These are phyloP conservation scores for Thinopyrum elongatum DNA, from an alignment of 176 grass and related monocot genomes.

Conservation along the genomic window DNA sequence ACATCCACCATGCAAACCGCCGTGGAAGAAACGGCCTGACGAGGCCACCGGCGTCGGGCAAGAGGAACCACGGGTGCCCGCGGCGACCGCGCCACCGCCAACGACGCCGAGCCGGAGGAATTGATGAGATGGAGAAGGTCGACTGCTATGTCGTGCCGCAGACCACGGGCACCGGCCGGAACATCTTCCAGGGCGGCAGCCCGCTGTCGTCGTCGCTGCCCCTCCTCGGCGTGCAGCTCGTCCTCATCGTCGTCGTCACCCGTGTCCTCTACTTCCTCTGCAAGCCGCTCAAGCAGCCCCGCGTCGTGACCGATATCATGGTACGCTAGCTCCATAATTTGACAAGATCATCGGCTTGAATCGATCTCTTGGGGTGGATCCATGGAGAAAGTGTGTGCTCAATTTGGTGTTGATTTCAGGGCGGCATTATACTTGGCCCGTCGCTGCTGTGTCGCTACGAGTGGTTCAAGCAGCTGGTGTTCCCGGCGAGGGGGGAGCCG, in stretches of 20 bases:
- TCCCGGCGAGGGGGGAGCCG: constrained; percentile 63
- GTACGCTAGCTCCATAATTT: constrained; percentile 15
- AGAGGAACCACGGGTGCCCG: not conserved
- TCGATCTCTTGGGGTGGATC: not conserved
- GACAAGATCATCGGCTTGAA: not conserved
- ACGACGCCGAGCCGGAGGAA: not conserved
- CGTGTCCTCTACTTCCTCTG: constrained; percentile 64
- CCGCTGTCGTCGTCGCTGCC: constrained; percentile 59
- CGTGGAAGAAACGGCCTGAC: constrained; percentile 23
- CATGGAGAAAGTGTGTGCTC: not conserved
- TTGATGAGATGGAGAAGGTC: constrained; percentile 32
- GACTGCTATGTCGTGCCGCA: constrained; percentile 39
- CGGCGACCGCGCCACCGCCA: not conserved
- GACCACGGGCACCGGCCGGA: constrained; percentile 26
- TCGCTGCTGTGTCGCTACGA: constrained; percentile 56
- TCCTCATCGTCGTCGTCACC: constrained; percentile 74
- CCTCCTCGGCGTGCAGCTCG: constrained; percentile 71
- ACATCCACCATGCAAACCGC: constrained; percentile 24
- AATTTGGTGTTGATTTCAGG: constrained; percentile 39
- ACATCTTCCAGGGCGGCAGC: constrained; percentile 53
- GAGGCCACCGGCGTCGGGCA: not conserved
- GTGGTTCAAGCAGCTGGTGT: constrained; percentile 58
- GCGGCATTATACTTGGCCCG: constrained; percentile 77
- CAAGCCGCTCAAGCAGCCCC: constrained; percentile 76
- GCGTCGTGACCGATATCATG: constrained; percentile 71